These are phyloP conservation scores for Clavariopsis aquatica DNA, from an alignment of 495 filamentous ascomycete genomes.

Conservation along the genomic window DNA sequence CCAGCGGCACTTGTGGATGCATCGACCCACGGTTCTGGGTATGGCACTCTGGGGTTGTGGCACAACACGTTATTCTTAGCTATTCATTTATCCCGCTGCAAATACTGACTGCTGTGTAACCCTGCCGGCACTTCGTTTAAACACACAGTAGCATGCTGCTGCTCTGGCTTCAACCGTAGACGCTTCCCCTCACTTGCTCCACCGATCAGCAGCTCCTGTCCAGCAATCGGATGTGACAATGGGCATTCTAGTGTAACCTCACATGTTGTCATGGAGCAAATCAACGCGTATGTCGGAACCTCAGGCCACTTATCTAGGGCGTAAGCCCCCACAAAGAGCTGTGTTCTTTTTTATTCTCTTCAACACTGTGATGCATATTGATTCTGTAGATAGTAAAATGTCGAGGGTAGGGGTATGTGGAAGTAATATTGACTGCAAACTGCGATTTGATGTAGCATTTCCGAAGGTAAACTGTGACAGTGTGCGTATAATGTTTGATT, in stretches of 20 bases:
- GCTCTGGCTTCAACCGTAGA: background rate
- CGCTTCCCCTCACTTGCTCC: background rate
- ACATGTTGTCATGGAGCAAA: background rate
- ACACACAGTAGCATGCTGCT: background rate
- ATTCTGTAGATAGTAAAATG: too few species aligned
- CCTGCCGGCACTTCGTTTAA: background rate
- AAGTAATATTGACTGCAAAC: too few species aligned
- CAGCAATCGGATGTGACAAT: background rate
- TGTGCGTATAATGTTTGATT: background rate
- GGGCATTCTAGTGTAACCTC: too few species aligned
- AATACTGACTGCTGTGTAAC: background rate
- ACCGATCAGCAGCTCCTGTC: background rate
- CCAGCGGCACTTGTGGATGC: background rate
- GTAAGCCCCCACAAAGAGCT: too few species aligned
- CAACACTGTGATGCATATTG: too few species aligned
- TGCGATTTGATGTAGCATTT: too few species aligned
- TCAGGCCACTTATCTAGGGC: background rate
- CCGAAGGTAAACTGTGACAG: too few species aligned
- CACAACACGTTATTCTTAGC: background rate
- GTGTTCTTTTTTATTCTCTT: too few species aligned
- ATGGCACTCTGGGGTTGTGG: background rate
- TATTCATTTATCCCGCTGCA: background rate
- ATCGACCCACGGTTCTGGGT: background rate
- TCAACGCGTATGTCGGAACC: background rate
- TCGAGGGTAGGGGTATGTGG: too few species aligned